Evolutionary conservation across 2,329 filamentous ascomycete species (phyloP).

Genomic region (Colletotrichum phormii): DNA sequence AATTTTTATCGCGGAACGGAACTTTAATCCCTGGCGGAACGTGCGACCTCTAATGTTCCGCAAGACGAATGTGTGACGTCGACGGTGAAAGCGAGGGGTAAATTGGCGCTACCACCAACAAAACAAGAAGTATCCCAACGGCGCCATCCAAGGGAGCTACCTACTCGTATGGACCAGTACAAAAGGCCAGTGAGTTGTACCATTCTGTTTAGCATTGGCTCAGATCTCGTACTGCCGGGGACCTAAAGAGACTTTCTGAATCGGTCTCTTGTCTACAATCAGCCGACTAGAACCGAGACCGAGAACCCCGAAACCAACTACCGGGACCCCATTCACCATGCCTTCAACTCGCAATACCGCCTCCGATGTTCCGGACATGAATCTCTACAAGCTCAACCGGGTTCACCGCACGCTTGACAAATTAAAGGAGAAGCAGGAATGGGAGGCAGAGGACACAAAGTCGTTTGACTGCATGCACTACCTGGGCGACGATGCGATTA

Average conservation of each 20-base stretch:
- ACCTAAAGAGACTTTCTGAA: background rate
- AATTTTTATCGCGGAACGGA: background rate
- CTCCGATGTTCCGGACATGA: constrained; percentile 33
- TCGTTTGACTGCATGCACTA: constrained; percentile 42
- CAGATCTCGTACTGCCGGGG: too few relatives aligned
- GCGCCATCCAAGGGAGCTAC: background rate
- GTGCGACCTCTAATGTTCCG: constrained; percentile 16
- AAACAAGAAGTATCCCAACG: background rate
- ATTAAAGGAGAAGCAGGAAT: constrained; percentile 32
- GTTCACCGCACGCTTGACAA: constrained; percentile 20
- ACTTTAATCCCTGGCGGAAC: constrained; percentile 24
- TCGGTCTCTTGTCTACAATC: background rate
- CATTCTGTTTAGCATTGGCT: background rate
- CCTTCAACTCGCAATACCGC: background rate
- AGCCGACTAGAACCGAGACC: background rate
- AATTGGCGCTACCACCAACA: background rate
- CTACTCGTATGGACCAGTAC: background rate
- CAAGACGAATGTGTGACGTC: constrained; percentile 13
- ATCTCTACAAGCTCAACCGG: constrained; percentile 31
- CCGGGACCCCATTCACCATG: background rate
- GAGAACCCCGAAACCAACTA: background rate
- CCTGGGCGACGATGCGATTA: constrained; percentile 38
- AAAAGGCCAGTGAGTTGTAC: background rate
- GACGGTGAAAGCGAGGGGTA: background rate
- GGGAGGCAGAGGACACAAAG: constrained; percentile 38